A percentile compares a stretch with the other conserved stretches of the same genome.
Evolutionary conservation across 2,329 filamentous ascomycete species (phyloP).

Genomic region (Fusarium sp.): DNA sequence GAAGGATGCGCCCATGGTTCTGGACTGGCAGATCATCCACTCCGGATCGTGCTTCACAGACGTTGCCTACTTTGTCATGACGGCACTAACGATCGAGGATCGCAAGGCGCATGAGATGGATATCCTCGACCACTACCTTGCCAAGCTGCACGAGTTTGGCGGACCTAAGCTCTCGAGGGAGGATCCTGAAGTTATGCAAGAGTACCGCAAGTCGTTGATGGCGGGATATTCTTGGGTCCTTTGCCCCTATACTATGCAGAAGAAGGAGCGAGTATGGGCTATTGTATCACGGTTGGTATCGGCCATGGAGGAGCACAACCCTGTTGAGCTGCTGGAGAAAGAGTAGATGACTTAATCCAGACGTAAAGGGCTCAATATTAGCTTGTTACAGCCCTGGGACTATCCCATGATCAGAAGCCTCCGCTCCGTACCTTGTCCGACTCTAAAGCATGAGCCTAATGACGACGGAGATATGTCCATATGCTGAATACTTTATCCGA

Average conservation of each 20-base stretch:
- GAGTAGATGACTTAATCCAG: neutral
- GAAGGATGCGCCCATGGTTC: neutral
- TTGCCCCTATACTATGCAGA: constrained; percentile 15
- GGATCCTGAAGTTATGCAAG: neutral
- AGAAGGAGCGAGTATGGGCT: constrained; percentile 5
- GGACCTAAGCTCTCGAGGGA: neutral
- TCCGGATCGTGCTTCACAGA: neutral
- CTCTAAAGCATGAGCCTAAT: neutral
- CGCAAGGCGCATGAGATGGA: constrained; percentile 13
- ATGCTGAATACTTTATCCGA: neutral
- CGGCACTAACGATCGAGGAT: neutral
- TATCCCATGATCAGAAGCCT: neutral
- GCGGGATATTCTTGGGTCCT: neutral
- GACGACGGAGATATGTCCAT: too few species aligned
- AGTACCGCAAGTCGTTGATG: neutral
- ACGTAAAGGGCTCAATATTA: neutral
- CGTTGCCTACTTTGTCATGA: neutral
- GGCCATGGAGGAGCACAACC: constrained; percentile 17
- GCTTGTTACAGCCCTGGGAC: neutral
- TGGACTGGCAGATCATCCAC: neutral
- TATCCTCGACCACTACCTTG: constrained; percentile 7
- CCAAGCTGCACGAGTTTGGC: constrained; percentile 1
- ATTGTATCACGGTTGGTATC: constrained; percentile 9
- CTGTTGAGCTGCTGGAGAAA: neutral
- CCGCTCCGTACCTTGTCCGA: neutral